Base-by-base conservation (phyloP, 1,139 yeast genomes). In the Hansenula anomala region DNA sequence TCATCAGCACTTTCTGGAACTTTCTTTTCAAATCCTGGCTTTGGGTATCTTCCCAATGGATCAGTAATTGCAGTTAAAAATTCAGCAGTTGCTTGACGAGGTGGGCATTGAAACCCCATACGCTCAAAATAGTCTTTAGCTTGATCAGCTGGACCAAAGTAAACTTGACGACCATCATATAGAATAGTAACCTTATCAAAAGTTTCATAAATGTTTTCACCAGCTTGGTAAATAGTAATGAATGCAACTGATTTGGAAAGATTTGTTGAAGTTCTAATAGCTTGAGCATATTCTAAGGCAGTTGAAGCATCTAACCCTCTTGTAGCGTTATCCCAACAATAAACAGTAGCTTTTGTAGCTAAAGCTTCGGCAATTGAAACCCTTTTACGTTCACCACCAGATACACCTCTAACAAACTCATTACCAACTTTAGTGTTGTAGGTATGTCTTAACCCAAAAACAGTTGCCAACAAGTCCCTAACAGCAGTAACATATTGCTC, bases 381-480 rank as follows among this genome's bases (percentile, higher is more conserved):
- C 61, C 94, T 79, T 62, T 83, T 83, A 51, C 92, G 71, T 63
- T 84, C 92, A 64, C 94, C 94, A 52, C 94, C 94, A 33, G 90
- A 81, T 26, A 84, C 86, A 61, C 94, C 94, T 53, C 90, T 73
- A 33, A 83, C 73, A 41, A 71, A 74, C 52, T 82, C 87, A 54
- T 78, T 73, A 41, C 90, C 90, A 25, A 82, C 89, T 48, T 73
- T 72, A 24, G 89, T 80, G 55, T 80, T 70, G 45, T 73, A 69
- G 13, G 86, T 80, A 52, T 81, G 88, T 31, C 72, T 63, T 36
- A 82, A 65, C 22, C 83, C 83, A 47, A 73, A 76, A 20, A 70
- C 62, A 0, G 80, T 73, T 9, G 73, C 74, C 44, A 71, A 64
- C 30, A 77, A 50, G 42, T 75, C 78, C 49, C 73, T 70, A 34